Percentiles rank a stretch among this genome's conserved stretches.
Conservation (phyloP, 805 yeast species). For the Yarrowia yakushimensis region DNA sequence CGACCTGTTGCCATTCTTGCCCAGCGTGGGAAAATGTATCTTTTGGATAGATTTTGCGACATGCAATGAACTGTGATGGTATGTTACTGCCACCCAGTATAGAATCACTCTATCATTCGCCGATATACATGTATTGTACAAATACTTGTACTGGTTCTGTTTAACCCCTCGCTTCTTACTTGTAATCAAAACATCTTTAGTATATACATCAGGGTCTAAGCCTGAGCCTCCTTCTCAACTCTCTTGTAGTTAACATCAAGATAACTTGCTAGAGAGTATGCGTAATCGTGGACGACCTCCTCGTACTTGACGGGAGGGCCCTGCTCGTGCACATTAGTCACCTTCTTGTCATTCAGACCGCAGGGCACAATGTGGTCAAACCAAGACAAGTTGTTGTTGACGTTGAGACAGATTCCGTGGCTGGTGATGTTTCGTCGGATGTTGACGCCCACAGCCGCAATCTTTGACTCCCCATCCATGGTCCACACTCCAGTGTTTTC, state of each 20-base stretch:
- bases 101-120: too few species aligned
- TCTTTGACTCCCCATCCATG: conserved; percentile 48
- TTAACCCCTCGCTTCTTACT: too few species aligned
- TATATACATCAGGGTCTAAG: neutral
- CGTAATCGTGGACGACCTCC: conserved; percentile 47
- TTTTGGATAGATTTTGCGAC: too few species aligned
- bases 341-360: conserved; percentile 65
- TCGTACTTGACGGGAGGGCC: conserved; percentile 36
- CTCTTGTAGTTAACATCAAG: conserved; percentile 33
- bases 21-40: too few species aligned
- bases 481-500: conserved; percentile 91
- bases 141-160: too few species aligned
- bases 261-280: conserved; percentile 43
- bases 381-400: conserved; percentile 65
- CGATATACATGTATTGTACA: too few species aligned
- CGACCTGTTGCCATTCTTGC: too few species aligned
- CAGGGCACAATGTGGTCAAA: conserved; percentile 77
- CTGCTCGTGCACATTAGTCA: conserved; percentile 48
- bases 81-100: too few species aligned
- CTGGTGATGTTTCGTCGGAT: conserved; percentile 79
- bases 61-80: too few species aligned
- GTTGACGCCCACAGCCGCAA: conserved; percentile 87
- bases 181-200: neutral
- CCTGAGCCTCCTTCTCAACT: neutral
- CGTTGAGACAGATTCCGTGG: conserved; percentile 85